phyloP scores from a whole-genome alignment of 2,329 filamentous ascomycete species.

The Penicillium olsonii region DNA sequence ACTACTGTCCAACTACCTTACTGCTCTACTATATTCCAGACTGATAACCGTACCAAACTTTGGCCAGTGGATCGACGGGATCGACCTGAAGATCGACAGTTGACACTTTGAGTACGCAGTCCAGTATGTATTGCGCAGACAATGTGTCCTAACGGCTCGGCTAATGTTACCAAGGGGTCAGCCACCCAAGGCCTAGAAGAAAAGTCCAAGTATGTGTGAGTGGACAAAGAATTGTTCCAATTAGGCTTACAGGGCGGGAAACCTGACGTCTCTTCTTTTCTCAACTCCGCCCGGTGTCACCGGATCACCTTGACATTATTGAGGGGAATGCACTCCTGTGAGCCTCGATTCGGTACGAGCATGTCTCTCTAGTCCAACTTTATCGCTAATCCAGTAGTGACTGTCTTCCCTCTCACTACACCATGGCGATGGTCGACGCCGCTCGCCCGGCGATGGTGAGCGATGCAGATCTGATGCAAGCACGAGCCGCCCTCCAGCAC shows the following conservation, averaged over 20 bases:
- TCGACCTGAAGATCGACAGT: not conserved
- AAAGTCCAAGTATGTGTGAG: too few relatives aligned
- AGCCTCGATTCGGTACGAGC: not conserved
- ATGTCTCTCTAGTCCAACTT: not conserved
- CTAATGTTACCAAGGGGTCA: not conserved
- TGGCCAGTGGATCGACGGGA: not conserved
- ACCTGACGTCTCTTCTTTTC: too few relatives aligned
- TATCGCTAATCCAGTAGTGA: not conserved
- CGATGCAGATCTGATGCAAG: conserved; percentile 25
- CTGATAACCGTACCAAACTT: not conserved
- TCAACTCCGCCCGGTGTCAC: too few relatives aligned
- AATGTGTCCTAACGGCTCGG: conserved; percentile 1
- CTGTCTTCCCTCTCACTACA: not conserved
- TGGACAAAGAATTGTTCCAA: too few relatives aligned
- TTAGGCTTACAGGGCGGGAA: too few relatives aligned
- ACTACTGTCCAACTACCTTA: not conserved
- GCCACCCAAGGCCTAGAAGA: conserved; percentile 2
- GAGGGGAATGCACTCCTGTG: not conserved
- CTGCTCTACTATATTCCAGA: not conserved
- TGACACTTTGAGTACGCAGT: too few relatives aligned
- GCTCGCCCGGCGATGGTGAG: conserved; percentile 18
- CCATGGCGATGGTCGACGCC: conserved; percentile 21
- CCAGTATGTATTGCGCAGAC: too few relatives aligned
- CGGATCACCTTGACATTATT: too few relatives aligned
- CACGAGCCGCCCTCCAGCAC: conserved; percentile 26